phyloP scores from a whole-genome alignment of 192 early-diverging fungal genomes.

The Backusella mclennaniae region DNA sequence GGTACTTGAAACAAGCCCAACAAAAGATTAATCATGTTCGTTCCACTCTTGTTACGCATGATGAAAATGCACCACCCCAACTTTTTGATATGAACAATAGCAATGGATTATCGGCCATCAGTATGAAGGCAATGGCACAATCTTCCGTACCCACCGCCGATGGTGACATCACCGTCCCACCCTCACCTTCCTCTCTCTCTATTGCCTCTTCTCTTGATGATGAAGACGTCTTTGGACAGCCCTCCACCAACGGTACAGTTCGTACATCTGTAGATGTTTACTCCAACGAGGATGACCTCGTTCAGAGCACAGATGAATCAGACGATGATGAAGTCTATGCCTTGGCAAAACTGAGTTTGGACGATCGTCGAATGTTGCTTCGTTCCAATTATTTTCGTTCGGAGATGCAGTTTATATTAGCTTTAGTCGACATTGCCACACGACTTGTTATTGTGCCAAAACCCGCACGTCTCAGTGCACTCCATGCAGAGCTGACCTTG shows the following conservation, averaged over 20 bases:
- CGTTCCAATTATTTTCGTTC: constrained; percentile 81
- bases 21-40: constrained; percentile 26
- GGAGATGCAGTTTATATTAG: constrained; percentile 88
- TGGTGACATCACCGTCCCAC: background rate
- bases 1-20: constrained; percentile 35
- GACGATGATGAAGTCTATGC: constrained; percentile 26
- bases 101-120: constrained; percentile 11
- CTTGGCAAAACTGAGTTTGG: constrained; percentile 18
- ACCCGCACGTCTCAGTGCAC: constrained; percentile 74
- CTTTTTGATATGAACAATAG: constrained; percentile 5
- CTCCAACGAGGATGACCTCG: background rate
- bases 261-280: background rate
- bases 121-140: constrained; percentile 23
- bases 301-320: constrained; percentile 11
- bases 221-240: background rate
- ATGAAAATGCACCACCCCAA: constrained; percentile 7
- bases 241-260: background rate
- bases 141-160: constrained; percentile 23
- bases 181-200: background rate
- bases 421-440: constrained; percentile 86
- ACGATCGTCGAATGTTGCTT: constrained; percentile 29
- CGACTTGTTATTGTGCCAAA: constrained; percentile 84
- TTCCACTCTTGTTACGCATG: constrained; percentile 8
- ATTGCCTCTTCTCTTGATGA: background rate
- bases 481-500: constrained; percentile 88